Evolutionary conservation across 73 alveolate genomes (phyloP).

Genomic region (Tetrahymena elliotti): DNA sequence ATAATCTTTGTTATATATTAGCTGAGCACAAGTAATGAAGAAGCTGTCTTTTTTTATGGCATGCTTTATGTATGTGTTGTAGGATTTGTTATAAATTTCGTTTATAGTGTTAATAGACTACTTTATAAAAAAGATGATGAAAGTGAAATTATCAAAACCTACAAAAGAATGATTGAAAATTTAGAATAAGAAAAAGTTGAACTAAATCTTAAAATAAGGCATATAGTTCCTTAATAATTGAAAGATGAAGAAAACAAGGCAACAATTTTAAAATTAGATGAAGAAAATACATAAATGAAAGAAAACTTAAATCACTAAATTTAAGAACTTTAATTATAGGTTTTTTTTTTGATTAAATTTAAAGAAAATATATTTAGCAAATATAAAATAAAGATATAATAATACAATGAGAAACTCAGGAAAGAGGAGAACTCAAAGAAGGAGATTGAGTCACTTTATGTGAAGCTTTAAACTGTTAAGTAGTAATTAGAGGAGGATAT

Average conservation of each 20-base stretch:
- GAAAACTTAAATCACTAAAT: not conserved
- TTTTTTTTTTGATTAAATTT: not conserved
- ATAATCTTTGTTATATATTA: not conserved
- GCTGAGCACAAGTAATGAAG: not conserved
- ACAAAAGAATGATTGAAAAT: not conserved
- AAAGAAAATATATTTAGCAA: not conserved
- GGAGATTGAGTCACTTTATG: not conserved
- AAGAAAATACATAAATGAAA: not conserved
- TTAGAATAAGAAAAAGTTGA: not conserved
- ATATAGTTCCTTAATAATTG: not conserved
- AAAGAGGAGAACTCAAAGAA: not conserved
- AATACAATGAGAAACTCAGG: not conserved
- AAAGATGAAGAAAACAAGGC: not conserved
- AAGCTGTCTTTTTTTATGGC: not conserved
- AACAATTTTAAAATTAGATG: not conserved
- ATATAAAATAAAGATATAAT: not conserved
- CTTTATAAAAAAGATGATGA: not conserved
- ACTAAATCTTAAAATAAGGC: not conserved
- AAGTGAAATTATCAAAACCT: not conserved
- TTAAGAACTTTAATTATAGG: not conserved
- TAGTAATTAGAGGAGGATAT: not conserved
- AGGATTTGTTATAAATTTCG: not conserved
- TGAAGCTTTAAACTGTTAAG: not conserved
- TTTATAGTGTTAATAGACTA: not conserved
- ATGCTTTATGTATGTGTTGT: not conserved